Evolutionary conservation across 139 green algal species (phyloP).

Genomic region (Raphidocelis subcapitata): DNA sequence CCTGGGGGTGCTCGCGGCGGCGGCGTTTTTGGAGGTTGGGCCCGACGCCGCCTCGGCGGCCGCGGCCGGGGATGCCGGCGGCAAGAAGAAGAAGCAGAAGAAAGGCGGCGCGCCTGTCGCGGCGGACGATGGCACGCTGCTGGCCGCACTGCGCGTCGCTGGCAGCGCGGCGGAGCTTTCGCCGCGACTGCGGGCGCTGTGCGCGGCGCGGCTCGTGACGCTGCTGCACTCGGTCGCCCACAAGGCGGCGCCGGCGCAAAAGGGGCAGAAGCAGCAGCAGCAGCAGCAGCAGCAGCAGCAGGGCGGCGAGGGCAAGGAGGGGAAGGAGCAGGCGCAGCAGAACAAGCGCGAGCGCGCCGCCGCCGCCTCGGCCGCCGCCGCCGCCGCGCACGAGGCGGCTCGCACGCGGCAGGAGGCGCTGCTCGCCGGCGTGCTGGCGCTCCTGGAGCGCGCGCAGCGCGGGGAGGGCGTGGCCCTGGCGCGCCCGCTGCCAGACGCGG

Average conservation of each 20-base stretch:
- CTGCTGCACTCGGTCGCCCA: conserved; percentile 32
- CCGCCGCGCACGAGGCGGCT: conserved; percentile 34
- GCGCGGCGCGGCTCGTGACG: conserved; percentile 46
- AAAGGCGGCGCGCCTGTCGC: not conserved
- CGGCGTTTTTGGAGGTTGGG: conserved; percentile 50
- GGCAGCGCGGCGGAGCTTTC: conserved; percentile 7
- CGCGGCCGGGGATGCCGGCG: not conserved
- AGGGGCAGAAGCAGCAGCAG: conserved; percentile 16
- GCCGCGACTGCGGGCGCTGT: conserved; percentile 38
- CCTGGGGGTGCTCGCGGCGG: conserved; percentile 56
- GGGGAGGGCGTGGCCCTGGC: not conserved
- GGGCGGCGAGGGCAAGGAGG: not conserved
- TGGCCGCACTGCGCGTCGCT: not conserved
- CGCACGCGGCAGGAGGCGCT: conserved; percentile 21
- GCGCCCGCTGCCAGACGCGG: not conserved
- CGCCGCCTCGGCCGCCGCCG: conserved; percentile 52
- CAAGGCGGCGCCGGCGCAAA: conserved; percentile 14
- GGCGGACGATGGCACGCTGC: not conserved
- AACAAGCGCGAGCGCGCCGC: conserved; percentile 23
- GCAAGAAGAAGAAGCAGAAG: conserved; percentile 24
- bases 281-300: conserved; percentile 8
- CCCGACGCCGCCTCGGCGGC: conserved; percentile 2
- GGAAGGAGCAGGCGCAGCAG: conserved; percentile 6
- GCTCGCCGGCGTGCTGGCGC: conserved; percentile 7
- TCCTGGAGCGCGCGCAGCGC: conserved; percentile 5